A percentile compares a stretch with the other conserved stretches of the same genome.
Evolutionary conservation across 2,329 filamentous ascomycete genomes (phyloP).

Genomic region (Aspergillus sergii): DNA sequence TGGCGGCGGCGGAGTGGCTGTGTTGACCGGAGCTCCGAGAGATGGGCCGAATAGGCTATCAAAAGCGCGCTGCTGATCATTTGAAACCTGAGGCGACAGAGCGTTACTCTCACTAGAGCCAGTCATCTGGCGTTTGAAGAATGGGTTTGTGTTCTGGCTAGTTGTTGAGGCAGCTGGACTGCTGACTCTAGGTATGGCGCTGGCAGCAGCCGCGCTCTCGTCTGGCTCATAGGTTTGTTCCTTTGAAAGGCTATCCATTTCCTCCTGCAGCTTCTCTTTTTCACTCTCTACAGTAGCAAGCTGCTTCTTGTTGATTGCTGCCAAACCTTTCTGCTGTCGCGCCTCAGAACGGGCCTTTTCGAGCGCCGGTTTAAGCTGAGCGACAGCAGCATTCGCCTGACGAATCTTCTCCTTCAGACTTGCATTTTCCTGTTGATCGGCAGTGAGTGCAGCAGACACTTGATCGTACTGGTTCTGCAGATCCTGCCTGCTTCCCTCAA

Average conservation of each 20-base stretch:
- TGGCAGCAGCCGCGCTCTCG: slow-evolving; percentile 40
- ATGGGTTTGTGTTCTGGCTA: slow-evolving; percentile 84
- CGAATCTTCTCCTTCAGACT: slow-evolving; percentile 85
- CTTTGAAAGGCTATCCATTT: slow-evolving; percentile 70
- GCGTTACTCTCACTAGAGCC: slow-evolving; percentile 50
- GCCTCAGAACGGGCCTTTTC: slow-evolving; percentile 93
- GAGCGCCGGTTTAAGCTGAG: slow-evolving; percentile 82
- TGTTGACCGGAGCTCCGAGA: slow-evolving; percentile 50
- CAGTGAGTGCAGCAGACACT: slow-evolving; percentile 71
- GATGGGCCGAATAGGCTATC: slow-evolving; percentile 83
- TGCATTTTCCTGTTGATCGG: slow-evolving; percentile 86
- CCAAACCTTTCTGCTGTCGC: slow-evolving; percentile 91
- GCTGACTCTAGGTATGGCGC: slow-evolving; percentile 55
- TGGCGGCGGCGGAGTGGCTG: slow-evolving; percentile 50
- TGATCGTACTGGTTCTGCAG: slow-evolving; percentile 81
- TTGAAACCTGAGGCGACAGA: slow-evolving; percentile 47
- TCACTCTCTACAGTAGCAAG: slow-evolving; percentile 85
- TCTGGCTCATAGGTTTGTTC: slow-evolving; percentile 61
- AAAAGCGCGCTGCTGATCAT: slow-evolving; percentile 68
- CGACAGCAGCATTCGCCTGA: slow-evolving; percentile 77
- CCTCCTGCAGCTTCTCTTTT: slow-evolving; percentile 80
- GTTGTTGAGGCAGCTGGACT: slow-evolving; percentile 67
- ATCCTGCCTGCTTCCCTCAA: slow-evolving; percentile 81
- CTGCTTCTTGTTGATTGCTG: slow-evolving; percentile 99
- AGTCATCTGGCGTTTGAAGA: slow-evolving; percentile 72